Conservation (phyloP, 495 filamentous ascomycete species). For the Chaetomium fimeti region DNA sequence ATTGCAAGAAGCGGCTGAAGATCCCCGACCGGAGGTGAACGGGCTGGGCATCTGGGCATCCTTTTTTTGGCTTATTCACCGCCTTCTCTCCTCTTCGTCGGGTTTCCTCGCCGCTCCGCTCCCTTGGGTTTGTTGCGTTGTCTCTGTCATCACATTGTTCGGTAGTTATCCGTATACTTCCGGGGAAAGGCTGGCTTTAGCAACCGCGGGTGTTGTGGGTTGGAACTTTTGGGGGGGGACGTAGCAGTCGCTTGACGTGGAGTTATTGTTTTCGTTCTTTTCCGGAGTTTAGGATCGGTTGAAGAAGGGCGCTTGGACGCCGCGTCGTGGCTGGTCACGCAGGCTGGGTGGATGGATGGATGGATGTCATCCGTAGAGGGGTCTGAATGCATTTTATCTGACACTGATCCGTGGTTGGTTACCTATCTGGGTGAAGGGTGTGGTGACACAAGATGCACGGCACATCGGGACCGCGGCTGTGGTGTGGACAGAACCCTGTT, state of each 20-base stretch:
- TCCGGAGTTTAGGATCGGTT: not conserved
- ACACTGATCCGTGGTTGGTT: not conserved
- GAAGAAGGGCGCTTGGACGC: not conserved
- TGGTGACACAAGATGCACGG: not conserved
- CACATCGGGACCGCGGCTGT: no score
- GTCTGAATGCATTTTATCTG: not conserved
- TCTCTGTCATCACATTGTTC: no score
- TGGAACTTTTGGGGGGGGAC: not conserved
- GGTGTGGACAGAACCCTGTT: no score
- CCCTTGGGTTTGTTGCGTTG: no score
- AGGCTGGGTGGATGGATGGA: not conserved
- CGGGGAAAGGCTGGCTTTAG: no score
- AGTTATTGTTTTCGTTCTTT: not conserved
- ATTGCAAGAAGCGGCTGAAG: constrained; percentile 74
- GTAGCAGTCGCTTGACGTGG: not conserved
- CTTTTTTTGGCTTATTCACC: not conserved
- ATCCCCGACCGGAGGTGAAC: constrained; percentile 37
- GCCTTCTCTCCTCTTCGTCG: not conserved
- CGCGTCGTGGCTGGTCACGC: not conserved
- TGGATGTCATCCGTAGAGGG: not conserved
- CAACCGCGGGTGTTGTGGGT: not conserved
- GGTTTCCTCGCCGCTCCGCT: no score
- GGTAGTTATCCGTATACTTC: no score
- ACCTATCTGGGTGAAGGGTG: not conserved
- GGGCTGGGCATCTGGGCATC: constrained; percentile 25